Conservation (phyloP, 139 green algal species). For the Chlamydomonas incerta region DNA sequence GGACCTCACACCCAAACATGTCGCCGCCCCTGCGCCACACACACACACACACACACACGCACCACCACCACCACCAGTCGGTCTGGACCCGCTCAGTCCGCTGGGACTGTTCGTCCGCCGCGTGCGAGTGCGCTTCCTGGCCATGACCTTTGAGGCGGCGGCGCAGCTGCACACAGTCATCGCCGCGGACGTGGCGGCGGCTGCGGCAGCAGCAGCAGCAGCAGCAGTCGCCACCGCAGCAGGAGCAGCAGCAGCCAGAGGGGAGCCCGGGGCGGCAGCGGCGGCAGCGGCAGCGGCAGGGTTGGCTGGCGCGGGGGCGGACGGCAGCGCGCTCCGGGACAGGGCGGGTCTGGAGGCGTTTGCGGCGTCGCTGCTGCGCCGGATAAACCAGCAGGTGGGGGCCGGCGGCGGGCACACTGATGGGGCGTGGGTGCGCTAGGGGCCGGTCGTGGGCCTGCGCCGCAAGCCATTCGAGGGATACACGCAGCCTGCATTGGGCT, state of each 20-base stretch:
- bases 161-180: constrained; percentile 17
- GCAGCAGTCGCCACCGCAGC: background rate
- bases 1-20: too few species aligned
- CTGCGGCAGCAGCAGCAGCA: background rate
- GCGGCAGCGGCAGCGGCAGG: background rate
- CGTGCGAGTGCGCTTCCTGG: constrained; percentile 32
- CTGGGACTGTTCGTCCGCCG: constrained; percentile 59
- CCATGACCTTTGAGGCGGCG: constrained; percentile 55
- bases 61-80: too few species aligned
- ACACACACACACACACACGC: too few species aligned
- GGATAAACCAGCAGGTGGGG: constrained; percentile 32
- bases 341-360: constrained; percentile 31
- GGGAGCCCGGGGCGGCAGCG: background rate
- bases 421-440: too few species aligned
- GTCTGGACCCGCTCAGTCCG: constrained; percentile 33
- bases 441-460: too few species aligned
- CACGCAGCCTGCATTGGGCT: too few species aligned
- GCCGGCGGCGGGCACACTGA: too few species aligned
- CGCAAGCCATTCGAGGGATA: too few species aligned
- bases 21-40: too few species aligned
- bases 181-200: background rate
- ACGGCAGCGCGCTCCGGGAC: constrained; percentile 34
- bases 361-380: constrained; percentile 7
- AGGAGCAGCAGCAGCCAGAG: background rate
- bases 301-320: background rate